phyloP scores from a whole-genome alignment of 1,284 basidiomycete species.

The Ceratobasidium sp. region DNA sequence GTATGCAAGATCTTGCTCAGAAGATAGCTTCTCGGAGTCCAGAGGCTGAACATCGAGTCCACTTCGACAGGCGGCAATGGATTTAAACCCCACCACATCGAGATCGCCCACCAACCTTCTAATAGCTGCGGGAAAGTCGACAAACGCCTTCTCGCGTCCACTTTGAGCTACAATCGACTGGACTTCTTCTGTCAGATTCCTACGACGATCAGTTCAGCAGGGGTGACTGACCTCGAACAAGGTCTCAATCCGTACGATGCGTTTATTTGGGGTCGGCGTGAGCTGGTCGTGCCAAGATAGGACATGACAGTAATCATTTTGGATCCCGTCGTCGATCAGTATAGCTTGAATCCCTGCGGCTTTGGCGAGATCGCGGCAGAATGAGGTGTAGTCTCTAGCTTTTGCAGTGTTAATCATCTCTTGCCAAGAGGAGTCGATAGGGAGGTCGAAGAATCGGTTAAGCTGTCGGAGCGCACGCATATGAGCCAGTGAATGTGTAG shows the following conservation, averaged over 20 bases:
- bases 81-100: conserved; percentile 77
- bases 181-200: neutral
- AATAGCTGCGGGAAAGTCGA: conserved; percentile 56
- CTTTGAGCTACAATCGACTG: conserved; percentile 67
- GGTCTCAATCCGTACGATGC: conserved; percentile 74
- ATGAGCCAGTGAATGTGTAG: conserved; percentile 70
- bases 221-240: conserved; percentile 25
- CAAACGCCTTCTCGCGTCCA: conserved; percentile 60
- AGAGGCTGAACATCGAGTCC: conserved; percentile 71
- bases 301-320: conserved; percentile 65
- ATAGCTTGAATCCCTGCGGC: conserved; percentile 71
- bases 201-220: no score
- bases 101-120: conserved; percentile 59
- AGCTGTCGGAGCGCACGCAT: conserved; percentile 71
- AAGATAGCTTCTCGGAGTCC: no score
- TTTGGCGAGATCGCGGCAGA: conserved; percentile 69
- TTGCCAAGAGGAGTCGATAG: conserved; percentile 64
- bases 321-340: conserved; percentile 78
- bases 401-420: conserved; percentile 65
- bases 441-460: conserved; percentile 60
- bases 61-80: conserved; percentile 79
- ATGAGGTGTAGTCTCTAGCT: conserved; percentile 64
- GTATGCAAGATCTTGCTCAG: no score
- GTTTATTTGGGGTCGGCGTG: conserved; percentile 65
- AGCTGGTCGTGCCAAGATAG: conserved; percentile 74